A percentile compares a stretch with the other conserved stretches of the same genome.
Evolutionary conservation across 139 green algal species (phyloP).

Genomic region (Astrephomene gubernaculifera): DNA sequence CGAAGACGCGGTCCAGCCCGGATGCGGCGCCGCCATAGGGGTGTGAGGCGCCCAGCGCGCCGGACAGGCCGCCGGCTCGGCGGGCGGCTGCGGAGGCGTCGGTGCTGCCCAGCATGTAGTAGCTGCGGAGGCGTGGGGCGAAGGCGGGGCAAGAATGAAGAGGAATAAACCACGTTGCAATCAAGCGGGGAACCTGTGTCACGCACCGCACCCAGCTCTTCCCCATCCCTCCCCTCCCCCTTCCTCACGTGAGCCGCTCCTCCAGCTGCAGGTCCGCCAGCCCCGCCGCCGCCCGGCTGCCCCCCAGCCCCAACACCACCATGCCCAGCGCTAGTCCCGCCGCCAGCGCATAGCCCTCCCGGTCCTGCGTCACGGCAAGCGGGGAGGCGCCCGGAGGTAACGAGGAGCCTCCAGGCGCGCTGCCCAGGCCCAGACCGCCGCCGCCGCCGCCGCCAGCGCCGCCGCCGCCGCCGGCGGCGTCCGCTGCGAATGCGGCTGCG

Average conservation of each 20-base stretch:
- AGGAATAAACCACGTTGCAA: too few relatives aligned
- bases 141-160: background rate
- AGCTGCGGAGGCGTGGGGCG: conserved; percentile 46
- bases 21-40: background rate
- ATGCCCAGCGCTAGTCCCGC: conserved; percentile 94
- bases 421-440: background rate
- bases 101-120: conserved; percentile 76
- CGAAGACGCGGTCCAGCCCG: conserved; percentile 28
- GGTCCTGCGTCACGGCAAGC: conserved; percentile 66
- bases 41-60: background rate
- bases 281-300: conserved; percentile 58
- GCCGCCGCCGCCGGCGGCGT: background rate
- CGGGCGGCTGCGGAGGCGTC: conserved; percentile 37
- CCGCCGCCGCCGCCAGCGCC: conserved; percentile 9
- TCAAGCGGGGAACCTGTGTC: background rate
- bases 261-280: conserved; percentile 86
- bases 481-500: background rate
- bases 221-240: background rate
- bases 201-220: background rate
- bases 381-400: conserved; percentile 18
- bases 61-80: conserved; percentile 31
- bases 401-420: background rate
- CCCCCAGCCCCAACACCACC: conserved; percentile 85
- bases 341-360: conserved; percentile 92
- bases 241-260: conserved; percentile 72